Conservation (phyloP, 164 flowering plant species). For the Berberis thunbergii region DNA sequence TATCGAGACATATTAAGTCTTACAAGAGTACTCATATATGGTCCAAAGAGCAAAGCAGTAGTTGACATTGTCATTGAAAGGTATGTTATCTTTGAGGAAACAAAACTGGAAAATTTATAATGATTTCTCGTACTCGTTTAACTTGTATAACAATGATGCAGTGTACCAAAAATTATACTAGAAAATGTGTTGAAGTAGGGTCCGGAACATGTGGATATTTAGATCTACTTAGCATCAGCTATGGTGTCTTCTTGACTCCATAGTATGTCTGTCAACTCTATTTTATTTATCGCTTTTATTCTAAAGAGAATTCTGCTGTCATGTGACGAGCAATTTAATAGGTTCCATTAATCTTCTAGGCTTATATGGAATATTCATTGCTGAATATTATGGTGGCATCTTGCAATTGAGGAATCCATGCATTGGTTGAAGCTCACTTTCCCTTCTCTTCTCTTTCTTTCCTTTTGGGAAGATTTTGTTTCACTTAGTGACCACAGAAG, state of each 20-base stretch:
- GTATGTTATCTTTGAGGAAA: conserved; percentile 26
- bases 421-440: too few species aligned
- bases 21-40: conserved; percentile 75
- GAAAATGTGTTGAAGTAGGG: neutral
- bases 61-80: conserved; percentile 73
- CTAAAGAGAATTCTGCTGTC: too few species aligned
- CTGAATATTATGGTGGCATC: too few species aligned
- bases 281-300: too few species aligned
- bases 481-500: too few species aligned
- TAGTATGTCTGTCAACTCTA: neutral
- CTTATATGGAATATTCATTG: too few species aligned
- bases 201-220: neutral
- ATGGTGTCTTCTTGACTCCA: neutral
- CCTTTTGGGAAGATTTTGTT: too few species aligned
- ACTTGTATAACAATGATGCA: neutral
- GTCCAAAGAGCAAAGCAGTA: conserved; percentile 84
- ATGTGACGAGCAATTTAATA: too few species aligned
- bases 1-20: conserved; percentile 85
- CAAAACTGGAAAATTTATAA: neutral
- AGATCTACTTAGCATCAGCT: neutral
- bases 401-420: too few species aligned
- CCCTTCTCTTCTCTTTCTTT: too few species aligned
- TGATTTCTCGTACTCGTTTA: neutral
- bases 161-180: neutral
- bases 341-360: too few species aligned